Evolutionary conservation across 2,329 filamentous ascomycete species (phyloP), one percentile per base, ranked within the genome.

Genomic region (Knufia fluminis): DNA sequence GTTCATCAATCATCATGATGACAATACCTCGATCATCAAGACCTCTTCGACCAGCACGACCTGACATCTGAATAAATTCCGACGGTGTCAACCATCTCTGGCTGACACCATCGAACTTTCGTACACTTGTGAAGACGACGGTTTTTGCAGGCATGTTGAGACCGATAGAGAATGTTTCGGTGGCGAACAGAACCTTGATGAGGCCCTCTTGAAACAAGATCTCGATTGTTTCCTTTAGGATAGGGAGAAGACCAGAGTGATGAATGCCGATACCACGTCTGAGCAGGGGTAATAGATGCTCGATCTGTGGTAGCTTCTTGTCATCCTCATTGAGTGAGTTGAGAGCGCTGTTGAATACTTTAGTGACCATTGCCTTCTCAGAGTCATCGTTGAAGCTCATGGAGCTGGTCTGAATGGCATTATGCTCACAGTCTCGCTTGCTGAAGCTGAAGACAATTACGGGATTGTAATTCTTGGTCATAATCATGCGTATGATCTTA

Each of bases 361-460:
- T 94, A 49, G 80, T 79, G 1, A 98, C 92, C 85, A 97, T 89
- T 20, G 81, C 82, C 67, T 95, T 94, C 68, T 98, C 92, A 0
- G 87, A 90, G 19, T 95, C 88, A 57, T 95, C 89, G 70, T 98
- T 98, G 77, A 98, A 96, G 41, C 86, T 83, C 62, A 97, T 78
- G 53, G 80, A 79, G 46, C 83, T 91, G 71, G 96, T 90, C 59
- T 88, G 80, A 41, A 98, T 73, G 1, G 92, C 92, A 66, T 92
- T 82, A 54, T 83, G 82, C 70, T 98, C 92, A 65, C 91, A 96
- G 61, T 97, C 91, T 57, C 91, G 79, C 73, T 98, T 98, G 76
- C 90, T 96, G 72, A 98, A 98, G 68, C 91, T 97, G 78, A 98
- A 98, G 33, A 98, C 89, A 64, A 98, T 98, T 60, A 97, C 92